These are phyloP conservation scores for Aspergillus texensis DNA, from an alignment of 2,329 filamentous ascomycete genomes.

Conservation along the genomic window DNA sequence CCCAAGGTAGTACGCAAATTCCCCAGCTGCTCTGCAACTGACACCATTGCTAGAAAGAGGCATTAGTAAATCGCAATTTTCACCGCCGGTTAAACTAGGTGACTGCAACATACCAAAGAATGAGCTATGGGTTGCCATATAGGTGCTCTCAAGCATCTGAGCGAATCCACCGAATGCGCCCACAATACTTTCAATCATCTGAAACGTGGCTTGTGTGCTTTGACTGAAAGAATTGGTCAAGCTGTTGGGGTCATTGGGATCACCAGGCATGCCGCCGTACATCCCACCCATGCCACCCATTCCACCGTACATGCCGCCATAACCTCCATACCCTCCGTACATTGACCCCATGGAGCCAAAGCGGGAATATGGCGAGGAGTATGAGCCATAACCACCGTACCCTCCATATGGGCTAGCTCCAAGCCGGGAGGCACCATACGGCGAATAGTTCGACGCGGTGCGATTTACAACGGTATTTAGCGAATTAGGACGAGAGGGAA, in stretches of 20 bases:
- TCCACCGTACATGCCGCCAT: constrained; percentile 52
- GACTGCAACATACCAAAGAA: constrained; percentile 78
- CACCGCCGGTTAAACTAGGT: neutral
- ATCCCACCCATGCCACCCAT: constrained; percentile 50
- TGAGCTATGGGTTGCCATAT: constrained; percentile 98
- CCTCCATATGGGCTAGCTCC: constrained; percentile 54
- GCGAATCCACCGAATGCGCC: constrained; percentile 96
- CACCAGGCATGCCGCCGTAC: constrained; percentile 55
- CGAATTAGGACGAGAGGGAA: constrained; percentile 80
- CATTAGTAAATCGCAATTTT: constrained; percentile 11
- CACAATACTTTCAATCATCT: constrained; percentile 96
- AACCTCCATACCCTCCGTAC: constrained; percentile 43
- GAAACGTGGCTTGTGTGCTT: constrained; percentile 94
- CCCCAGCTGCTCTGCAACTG: constrained; percentile 94
- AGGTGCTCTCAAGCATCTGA: constrained; percentile 99
- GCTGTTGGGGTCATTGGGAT: constrained; percentile 88
- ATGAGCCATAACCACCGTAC: constrained; percentile 54
- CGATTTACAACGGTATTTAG: constrained; percentile 81
- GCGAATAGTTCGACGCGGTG: constrained; percentile 81
- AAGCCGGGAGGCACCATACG: constrained; percentile 59
- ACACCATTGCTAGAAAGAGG: constrained; percentile 77
- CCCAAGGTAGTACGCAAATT: constrained; percentile 91
- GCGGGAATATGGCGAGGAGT: constrained; percentile 60
- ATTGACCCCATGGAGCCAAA: constrained; percentile 52
- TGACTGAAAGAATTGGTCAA: constrained; percentile 94